A percentile compares a stretch with the other conserved stretches of the same genome.
Evolutionary conservation across 139 green algal genomes (phyloP).

Genomic region (Micractinium sp.): DNA sequence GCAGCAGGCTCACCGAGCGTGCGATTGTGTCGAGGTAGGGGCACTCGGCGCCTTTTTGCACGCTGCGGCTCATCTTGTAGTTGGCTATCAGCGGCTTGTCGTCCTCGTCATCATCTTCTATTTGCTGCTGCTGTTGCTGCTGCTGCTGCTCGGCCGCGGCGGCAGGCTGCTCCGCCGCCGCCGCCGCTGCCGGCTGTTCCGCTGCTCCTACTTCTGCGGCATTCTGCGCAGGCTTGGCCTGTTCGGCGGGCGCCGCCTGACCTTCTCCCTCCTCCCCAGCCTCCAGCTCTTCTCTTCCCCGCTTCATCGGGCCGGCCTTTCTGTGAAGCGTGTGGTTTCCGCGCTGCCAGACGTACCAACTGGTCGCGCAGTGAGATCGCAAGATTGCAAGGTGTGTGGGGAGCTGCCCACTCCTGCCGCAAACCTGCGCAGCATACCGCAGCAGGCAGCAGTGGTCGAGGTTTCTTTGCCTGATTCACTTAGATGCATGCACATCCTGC

Average conservation of each 20-base stretch:
- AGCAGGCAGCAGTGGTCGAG: too few species aligned
- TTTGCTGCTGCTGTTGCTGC: slow-evolving; percentile 1
- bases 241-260: neutral
- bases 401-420: too few species aligned
- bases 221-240: neutral
- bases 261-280: neutral
- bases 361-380: too few species aligned
- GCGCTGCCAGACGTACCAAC: too few species aligned
- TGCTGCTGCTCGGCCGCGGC: neutral
- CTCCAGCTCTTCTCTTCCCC: slow-evolving; percentile 5
- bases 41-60: slow-evolving; percentile 83
- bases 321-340: too few species aligned
- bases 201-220: neutral
- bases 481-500: too few species aligned
- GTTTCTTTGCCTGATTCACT: too few species aligned
- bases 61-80: slow-evolving; percentile 26
- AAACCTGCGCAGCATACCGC: too few species aligned
- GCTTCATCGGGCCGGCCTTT: slow-evolving; percentile 35
- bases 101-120: slow-evolving; percentile 45
- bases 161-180: neutral
- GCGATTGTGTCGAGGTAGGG: slow-evolving; percentile 98
- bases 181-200: neutral
- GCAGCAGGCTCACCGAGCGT: slow-evolving; percentile 63
- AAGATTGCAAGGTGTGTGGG: too few species aligned
- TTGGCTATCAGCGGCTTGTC: slow-evolving; percentile 40